Conservation (phyloP, 2,329 filamentous ascomycete species). For the Zasmidium cellare region DNA sequence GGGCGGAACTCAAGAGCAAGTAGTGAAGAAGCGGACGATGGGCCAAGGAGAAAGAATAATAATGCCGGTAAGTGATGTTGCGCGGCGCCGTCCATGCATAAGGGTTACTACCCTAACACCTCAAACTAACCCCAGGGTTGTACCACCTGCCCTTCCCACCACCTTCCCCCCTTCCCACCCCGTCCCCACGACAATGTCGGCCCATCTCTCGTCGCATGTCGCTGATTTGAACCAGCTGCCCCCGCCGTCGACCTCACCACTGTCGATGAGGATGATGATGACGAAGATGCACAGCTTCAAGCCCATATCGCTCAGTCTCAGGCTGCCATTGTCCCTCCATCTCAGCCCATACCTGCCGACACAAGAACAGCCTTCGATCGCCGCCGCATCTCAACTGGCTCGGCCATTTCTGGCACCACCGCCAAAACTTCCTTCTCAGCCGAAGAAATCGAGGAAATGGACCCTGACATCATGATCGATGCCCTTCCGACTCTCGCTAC, state of each 20-base stretch:
- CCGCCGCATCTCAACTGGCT: slow-evolving; percentile 21
- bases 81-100: background rate
- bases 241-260: background rate
- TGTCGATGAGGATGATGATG: slow-evolving; percentile 10
- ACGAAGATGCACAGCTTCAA: slow-evolving; percentile 8
- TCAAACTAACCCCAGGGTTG: slow-evolving; percentile 5
- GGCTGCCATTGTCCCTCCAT: background rate
- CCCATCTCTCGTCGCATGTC: too few species aligned
- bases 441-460: slow-evolving; percentile 44
- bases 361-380: background rate
- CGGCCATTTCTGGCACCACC: slow-evolving; percentile 49
- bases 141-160: too few species aligned
- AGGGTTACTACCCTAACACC: slow-evolving; percentile 7
- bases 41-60: slow-evolving; percentile 4
- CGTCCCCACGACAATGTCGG: too few species aligned
- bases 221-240: background rate
- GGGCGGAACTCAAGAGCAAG: background rate
- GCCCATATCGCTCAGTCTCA: background rate
- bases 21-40: slow-evolving; percentile 4
- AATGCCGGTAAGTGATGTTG: background rate
- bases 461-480: slow-evolving; percentile 43
- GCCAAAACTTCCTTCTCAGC: slow-evolving; percentile 48
- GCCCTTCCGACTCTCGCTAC: slow-evolving; percentile 39
- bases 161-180: too few species aligned
- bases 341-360: background rate